Evolutionary conservation across 2,329 filamentous ascomycete genomes (phyloP).

Genomic region (Ambrosiella cleistominuta): DNA sequence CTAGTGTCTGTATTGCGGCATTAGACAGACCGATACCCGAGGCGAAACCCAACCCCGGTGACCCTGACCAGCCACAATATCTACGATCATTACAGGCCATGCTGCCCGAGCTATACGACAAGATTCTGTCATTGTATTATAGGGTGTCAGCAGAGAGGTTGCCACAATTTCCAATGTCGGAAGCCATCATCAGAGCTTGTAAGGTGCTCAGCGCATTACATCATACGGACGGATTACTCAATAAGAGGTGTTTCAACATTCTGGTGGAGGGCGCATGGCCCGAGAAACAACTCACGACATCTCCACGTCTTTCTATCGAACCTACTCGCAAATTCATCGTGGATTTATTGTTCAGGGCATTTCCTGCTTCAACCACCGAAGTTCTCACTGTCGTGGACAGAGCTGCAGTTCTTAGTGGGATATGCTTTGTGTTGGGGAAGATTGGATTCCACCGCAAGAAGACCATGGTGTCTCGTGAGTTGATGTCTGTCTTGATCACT

Average conservation of each 20-base stretch:
- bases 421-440: constrained; percentile 66
- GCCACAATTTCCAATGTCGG: constrained; percentile 52
- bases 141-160: constrained; percentile 53
- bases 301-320: constrained; percentile 36
- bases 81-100: constrained; percentile 37
- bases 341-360: constrained; percentile 47
- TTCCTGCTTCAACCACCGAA: constrained; percentile 49
- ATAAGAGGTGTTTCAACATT: constrained; percentile 41
- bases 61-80: constrained; percentile 32
- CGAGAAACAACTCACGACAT: constrained; percentile 30
- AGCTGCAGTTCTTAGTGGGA: constrained; percentile 64
- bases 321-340: constrained; percentile 47
- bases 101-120: constrained; percentile 57
- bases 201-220: constrained; percentile 53
- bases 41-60: constrained; percentile 19
- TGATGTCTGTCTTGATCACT: constrained; percentile 66
- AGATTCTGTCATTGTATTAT: constrained; percentile 57
- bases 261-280: constrained; percentile 46
- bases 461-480: constrained; percentile 71
- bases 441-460: constrained; percentile 77
- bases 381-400: constrained; percentile 57
- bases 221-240: constrained; percentile 44
- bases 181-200: constrained; percentile 55
- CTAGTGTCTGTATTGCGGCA: constrained; percentile 33
- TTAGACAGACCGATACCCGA: constrained; percentile 30